Evolutionary conservation across 2,329 filamentous ascomycete species (phyloP).

Genomic region (Ceratocystis albifundus): DNA sequence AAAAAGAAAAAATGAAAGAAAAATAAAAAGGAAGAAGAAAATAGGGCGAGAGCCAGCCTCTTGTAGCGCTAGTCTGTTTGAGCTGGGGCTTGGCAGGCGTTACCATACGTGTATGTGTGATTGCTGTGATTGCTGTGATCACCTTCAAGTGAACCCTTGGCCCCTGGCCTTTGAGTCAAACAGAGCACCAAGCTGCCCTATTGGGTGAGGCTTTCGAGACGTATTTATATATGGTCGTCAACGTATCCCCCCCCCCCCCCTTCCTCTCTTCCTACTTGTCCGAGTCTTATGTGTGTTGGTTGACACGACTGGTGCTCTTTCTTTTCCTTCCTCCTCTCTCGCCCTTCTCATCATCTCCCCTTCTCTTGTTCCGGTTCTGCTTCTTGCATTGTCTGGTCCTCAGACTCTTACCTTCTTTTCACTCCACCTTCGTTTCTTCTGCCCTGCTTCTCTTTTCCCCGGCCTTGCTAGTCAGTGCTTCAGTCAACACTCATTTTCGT

Average conservation of each 20-base stretch:
- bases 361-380: background rate
- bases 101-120: no score
- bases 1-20: no score
- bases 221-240: background rate
- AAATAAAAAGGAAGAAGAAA: no score
- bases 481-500: conserved; percentile 12
- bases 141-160: no score
- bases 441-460: background rate
- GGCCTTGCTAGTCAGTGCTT: background rate
- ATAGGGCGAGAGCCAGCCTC: background rate
- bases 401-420: background rate
- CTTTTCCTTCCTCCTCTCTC: no score
- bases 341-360: background rate
- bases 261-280: background rate
- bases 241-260: background rate
- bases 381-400: no score
- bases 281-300: background rate
- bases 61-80: conserved; percentile 18
- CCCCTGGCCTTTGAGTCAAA: no score
- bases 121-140: no score
- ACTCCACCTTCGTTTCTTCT: background rate
- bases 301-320: background rate
- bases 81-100: background rate
- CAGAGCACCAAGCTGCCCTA: no score
- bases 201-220: no score